Evolutionary conservation across 306 rosid species (phyloP).

Genomic region (Psophocarpus tetragonolobus): DNA sequence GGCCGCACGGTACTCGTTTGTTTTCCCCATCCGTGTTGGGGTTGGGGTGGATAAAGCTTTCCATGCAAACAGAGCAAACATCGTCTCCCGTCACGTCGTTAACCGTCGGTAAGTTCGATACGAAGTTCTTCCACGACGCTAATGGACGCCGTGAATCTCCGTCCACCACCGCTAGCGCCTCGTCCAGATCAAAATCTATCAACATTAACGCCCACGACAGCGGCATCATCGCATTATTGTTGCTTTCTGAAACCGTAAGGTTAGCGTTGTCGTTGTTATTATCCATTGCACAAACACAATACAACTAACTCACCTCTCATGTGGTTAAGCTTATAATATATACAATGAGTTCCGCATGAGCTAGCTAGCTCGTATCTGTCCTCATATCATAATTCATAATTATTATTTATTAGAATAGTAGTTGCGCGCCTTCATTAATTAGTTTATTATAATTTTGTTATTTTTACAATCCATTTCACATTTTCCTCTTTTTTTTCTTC

Average conservation of each 20-base stretch:
- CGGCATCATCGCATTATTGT: not conserved
- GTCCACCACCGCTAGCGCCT: slow-evolving; percentile 42
- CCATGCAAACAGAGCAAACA: slow-evolving; percentile 64
- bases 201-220: not conserved
- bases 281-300: slow-evolving; percentile 10
- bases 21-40: slow-evolving; percentile 20
- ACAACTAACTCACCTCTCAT: not conserved
- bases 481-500: not conserved
- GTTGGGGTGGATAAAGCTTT: slow-evolving; percentile 11
- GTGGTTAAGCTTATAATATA: not conserved
- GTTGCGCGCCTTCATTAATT: not conserved
- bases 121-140: slow-evolving; percentile 1
- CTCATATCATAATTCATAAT: too few relatives aligned
- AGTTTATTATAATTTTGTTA: not conserved
- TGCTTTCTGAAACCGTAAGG: not conserved
- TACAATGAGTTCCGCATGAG: not conserved
- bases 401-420: too few relatives aligned
- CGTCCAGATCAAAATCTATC: slow-evolving; percentile 54
- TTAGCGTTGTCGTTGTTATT: slow-evolving; percentile 6
- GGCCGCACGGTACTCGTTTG: slow-evolving; percentile 62
- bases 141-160: slow-evolving; percentile 21
- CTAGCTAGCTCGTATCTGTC: too few relatives aligned
- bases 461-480: not conserved
- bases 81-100: not conserved
- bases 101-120: slow-evolving; percentile 38